phyloP scores from a whole-genome alignment of 495 filamentous ascomycete genomes.

The Xylaria bambusicola region DNA sequence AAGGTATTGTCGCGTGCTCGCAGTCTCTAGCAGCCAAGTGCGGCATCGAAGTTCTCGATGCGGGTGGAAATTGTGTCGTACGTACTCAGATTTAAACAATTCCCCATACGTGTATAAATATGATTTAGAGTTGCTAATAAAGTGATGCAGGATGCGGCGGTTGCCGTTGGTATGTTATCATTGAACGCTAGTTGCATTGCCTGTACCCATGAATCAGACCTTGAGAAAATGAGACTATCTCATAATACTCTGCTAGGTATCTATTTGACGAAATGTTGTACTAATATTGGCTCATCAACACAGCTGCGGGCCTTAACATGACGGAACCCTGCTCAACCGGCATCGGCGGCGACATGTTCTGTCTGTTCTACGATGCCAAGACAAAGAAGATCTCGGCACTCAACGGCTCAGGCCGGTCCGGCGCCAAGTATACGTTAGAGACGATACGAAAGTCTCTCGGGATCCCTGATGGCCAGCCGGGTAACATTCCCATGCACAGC shows the following conservation, averaged over 20 bases:
- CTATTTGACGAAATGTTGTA: no score
- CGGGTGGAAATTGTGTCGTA: constrained; percentile 92
- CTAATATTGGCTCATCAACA: constrained; percentile 3
- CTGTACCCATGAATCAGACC: not conserved
- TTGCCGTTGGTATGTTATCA: constrained; percentile 65
- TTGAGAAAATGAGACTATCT: not conserved
- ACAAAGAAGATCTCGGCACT: constrained; percentile 79
- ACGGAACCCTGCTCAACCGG: constrained; percentile 92
- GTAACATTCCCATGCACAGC: constrained; percentile 72
- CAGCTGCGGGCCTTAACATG: constrained; percentile 84
- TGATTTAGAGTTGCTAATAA: constrained; percentile 10
- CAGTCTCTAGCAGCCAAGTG: constrained; percentile 90
- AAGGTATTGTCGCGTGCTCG: constrained; percentile 88
- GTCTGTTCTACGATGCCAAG: constrained; percentile 85
- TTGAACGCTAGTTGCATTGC: not conserved
- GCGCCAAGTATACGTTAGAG: constrained; percentile 67
- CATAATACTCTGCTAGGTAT: no score
- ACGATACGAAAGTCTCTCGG: constrained; percentile 69
- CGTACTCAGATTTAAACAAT: constrained; percentile 31
- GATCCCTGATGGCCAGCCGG: constrained; percentile 59
- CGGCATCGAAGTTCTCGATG: constrained; percentile 77
- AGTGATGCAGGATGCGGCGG: constrained; percentile 76
- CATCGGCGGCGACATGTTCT: constrained; percentile 99
- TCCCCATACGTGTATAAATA: not conserved
- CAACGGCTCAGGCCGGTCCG: constrained; percentile 88